Evolutionary conservation across 306 rosid species (phyloP).

Genomic region (Comarum palustre): DNA sequence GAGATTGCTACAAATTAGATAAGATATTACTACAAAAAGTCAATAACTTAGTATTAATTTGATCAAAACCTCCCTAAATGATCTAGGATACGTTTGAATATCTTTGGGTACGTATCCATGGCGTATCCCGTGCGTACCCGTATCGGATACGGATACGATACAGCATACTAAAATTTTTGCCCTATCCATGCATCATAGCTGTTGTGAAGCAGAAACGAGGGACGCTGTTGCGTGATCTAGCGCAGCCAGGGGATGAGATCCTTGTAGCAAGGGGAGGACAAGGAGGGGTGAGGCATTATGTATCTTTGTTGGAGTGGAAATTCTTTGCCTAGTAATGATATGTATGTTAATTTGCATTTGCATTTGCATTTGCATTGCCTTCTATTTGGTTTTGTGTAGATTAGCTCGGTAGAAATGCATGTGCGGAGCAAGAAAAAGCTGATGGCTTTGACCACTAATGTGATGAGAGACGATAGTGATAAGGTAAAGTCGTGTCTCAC

Average conservation of each 20-base stretch:
- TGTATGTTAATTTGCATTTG: conserved; percentile 7
- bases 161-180: too few species aligned
- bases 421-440: conserved; percentile 52
- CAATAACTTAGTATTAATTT: too few species aligned
- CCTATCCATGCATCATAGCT: too few species aligned
- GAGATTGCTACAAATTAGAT: too few species aligned
- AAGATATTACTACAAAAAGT: too few species aligned
- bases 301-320: conserved; percentile 4
- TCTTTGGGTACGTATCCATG: too few species aligned
- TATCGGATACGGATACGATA: too few species aligned
- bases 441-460: conserved; percentile 75
- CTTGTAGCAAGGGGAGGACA: conserved; percentile 94
- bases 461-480: conserved; percentile 87
- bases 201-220: conserved; percentile 85
- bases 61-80: too few species aligned
- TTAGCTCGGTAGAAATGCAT: conserved; percentile 75
- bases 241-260: conserved; percentile 72
- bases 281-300: conserved; percentile 75
- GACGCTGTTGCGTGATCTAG: conserved; percentile 77
- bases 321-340: neutral
- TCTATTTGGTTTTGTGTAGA: conserved; percentile 42
- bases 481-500: conserved; percentile 46
- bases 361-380: conserved; percentile 9
- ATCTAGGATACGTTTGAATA: too few species aligned
- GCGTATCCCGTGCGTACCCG: too few species aligned